These are phyloP conservation scores for Deakozyma indianensis DNA, from an alignment of 805 yeast species.

Conservation along the genomic window DNA sequence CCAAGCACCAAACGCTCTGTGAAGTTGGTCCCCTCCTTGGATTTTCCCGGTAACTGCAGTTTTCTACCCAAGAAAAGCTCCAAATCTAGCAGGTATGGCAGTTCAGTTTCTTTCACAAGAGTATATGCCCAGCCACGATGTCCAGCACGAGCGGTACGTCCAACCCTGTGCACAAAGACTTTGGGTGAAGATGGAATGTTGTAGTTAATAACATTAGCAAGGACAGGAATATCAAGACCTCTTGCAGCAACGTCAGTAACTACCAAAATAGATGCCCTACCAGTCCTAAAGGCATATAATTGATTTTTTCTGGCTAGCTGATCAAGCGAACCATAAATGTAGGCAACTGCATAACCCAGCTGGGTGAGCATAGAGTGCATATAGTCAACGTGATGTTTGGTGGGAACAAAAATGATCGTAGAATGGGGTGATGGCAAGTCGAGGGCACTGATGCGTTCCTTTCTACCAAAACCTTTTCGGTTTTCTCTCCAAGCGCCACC, in stretches of 20 bases:
- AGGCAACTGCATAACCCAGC: constrained; percentile 77
- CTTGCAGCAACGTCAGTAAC: constrained; percentile 93
- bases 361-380: constrained; percentile 53
- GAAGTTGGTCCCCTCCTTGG: constrained; percentile 41
- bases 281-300: constrained; percentile 69
- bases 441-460: constrained; percentile 38
- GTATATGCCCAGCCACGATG: constrained; percentile 96
- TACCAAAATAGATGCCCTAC: constrained; percentile 72
- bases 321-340: constrained; percentile 87
- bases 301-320: constrained; percentile 91
- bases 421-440: constrained; percentile 75
- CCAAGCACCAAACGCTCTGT: constrained; percentile 74
- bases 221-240: constrained; percentile 95
- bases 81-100: constrained; percentile 81
- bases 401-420: constrained; percentile 89
- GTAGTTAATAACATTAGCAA: constrained; percentile 88
- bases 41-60: constrained; percentile 42
- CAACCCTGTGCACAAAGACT: constrained; percentile 92
- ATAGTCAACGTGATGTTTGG: constrained; percentile 96
- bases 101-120: constrained; percentile 66
- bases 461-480: background rate
- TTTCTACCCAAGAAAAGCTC: constrained; percentile 83
- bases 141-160: constrained; percentile 99
- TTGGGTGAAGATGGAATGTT: constrained; percentile 86
- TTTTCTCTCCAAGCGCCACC: background rate